Evolutionary conservation across 441 rosid species (phyloP), one percentile per base, ranked within the genome.

Genomic region (Adansonia madagascariensis): DNA sequence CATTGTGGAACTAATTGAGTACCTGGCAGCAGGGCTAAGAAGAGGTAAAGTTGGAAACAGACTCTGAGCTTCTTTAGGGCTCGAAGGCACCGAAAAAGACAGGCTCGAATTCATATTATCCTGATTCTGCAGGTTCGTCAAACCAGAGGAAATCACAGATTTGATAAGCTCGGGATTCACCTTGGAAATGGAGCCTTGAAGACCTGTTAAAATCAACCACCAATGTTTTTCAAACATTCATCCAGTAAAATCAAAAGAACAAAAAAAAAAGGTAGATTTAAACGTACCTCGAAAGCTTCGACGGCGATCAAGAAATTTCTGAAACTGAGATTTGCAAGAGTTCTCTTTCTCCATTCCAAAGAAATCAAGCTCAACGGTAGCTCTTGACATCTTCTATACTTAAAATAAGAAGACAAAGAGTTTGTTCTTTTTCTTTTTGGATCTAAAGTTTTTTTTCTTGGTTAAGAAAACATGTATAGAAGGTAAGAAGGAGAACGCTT

Each of bases 131-230:
- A 39, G 46, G 39, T 74, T 74, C 41, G 44, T 80, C 41, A 79
- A 78, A 52, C 84, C 87, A 3, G 91, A 89, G 14, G 89, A 84
- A 77, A 93, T 84, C 74, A 95, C 89, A 5, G 94, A 88, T 80
- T 85, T 91, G 57, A 95, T 82, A 55, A 95, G 82, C 86, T 86
- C 90, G 0, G 97, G 97, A 77, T 93, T 85, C 15, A 95, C 89
- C 89, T 86, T 93, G 15, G 99, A 89, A 73, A 95, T 91, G 57
- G 93, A 93, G 9, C 92, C 80, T 82, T 94, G 98, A 52, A 91
- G 85, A 8, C 87, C 98, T 95, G 82, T 60, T 70, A 8, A 8
- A 52, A 41, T 44, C 22, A 47, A 61, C 11, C 5, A 6, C 15
- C 43, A 5, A 27, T 39, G 14, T 17, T 1, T 0, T 27, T 1